Percentiles rank a stretch among this genome's conserved stretches.
phyloP scores from a whole-genome alignment of 495 filamentous ascomycete species.

The Xylaria sp. region DNA sequence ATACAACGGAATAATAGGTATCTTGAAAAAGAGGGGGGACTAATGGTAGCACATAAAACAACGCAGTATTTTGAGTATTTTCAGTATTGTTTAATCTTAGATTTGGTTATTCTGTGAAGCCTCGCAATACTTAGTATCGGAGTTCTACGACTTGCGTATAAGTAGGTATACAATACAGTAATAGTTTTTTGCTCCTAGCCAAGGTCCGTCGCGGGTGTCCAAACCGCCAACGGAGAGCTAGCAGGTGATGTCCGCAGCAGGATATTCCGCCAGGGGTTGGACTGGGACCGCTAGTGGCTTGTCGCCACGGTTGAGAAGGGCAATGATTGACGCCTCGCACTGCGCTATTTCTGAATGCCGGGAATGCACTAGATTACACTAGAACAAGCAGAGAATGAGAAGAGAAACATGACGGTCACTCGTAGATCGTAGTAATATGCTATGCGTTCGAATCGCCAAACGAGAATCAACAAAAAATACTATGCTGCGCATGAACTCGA shows the following conservation, averaged over 20 bases:
- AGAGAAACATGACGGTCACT: background rate
- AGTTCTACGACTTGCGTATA: too few relatives aligned
- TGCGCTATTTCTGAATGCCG: constrained; percentile 2
- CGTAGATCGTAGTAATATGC: background rate
- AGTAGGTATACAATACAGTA: too few relatives aligned
- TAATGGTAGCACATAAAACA: too few relatives aligned
- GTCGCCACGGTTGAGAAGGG: background rate
- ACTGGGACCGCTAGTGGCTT: background rate
- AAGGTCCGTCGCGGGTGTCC: too few relatives aligned
- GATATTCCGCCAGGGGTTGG: background rate
- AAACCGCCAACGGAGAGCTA: too few relatives aligned
- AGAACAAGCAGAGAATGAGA: background rate
- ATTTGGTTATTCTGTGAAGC: too few relatives aligned
- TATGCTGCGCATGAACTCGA: background rate
- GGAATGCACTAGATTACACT: background rate
- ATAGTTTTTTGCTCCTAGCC: too few relatives aligned
- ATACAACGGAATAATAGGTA: too few relatives aligned
- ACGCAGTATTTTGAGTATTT: too few relatives aligned
- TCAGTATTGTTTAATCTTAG: too few relatives aligned
- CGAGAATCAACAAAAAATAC: background rate
- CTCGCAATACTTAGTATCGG: too few relatives aligned
- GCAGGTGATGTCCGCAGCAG: background rate
- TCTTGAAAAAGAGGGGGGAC: too few relatives aligned
- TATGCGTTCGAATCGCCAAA: background rate
- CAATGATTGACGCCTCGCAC: constrained; percentile 1